Evolutionary conservation across 495 filamentous ascomycete species (phyloP).

Genomic region (Annulohypoxylon nitens): DNA sequence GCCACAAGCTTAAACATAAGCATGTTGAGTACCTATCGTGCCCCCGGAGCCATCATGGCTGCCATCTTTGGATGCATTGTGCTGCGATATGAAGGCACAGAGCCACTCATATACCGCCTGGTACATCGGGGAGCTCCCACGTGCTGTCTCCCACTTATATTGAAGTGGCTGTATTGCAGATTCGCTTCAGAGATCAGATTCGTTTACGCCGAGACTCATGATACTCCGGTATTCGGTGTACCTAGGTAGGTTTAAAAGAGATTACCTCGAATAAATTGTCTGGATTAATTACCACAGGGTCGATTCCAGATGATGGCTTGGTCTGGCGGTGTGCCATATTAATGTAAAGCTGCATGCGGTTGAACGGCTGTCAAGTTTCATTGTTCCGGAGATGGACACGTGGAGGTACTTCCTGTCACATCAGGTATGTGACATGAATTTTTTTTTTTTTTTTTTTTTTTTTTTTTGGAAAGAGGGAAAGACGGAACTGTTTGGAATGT

Average conservation of each 20-base stretch:
- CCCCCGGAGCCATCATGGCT: no score
- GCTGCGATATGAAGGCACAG: background rate
- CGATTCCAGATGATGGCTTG: background rate
- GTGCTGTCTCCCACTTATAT: no score
- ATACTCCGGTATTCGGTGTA: background rate
- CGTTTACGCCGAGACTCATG: background rate
- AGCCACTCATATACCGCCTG: background rate
- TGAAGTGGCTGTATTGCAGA: background rate
- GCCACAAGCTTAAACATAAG: background rate
- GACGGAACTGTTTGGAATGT: background rate
- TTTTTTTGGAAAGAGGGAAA: no score
- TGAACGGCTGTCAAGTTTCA: conserved; percentile 1
- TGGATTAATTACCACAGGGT: background rate
- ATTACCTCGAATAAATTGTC: background rate
- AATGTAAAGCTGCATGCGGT: conserved; percentile 3
- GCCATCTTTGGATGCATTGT: no score
- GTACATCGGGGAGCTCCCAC: background rate
- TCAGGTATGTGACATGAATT: background rate
- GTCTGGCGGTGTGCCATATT: background rate
- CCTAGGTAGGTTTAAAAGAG: background rate
- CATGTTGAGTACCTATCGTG: background rate
- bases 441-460: no score
- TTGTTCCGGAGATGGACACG: conserved; percentile 17
- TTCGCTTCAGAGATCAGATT: background rate
- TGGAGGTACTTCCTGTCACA: background rate